Percentiles rank a stretch among this genome's conserved stretches.
phyloP scores from a whole-genome alignment of 176 grass and related monocot genomes.

The Oryza meyeriana region DNA sequence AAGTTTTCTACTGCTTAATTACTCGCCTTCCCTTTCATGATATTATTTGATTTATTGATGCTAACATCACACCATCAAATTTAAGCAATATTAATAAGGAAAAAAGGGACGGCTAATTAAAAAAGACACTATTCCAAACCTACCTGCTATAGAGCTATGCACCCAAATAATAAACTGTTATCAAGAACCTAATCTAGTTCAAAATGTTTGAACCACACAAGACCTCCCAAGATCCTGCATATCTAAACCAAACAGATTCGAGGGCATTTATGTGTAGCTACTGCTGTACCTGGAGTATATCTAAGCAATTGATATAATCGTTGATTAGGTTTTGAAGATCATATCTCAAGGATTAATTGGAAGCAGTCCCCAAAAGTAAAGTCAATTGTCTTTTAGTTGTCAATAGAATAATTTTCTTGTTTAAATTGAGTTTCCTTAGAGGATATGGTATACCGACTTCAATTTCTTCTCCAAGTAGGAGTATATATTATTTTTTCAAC shows the following conservation, averaged over 20 bases:
- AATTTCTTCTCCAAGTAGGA: not conserved
- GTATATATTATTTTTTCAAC: not conserved
- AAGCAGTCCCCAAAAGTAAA: not conserved
- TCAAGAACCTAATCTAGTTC: not conserved
- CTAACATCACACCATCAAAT: not conserved
- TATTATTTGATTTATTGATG: not conserved
- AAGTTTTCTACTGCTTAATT: not conserved
- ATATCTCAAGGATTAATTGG: not conserved
- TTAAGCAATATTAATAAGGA: not conserved
- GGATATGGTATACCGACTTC: not conserved
- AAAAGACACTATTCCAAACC: not conserved
- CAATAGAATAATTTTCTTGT: not conserved
- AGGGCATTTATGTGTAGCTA: not conserved
- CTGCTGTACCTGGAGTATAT: not conserved
- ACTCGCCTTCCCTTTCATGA: constrained; percentile 1
- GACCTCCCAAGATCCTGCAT: not conserved
- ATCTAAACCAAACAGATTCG: not conserved
- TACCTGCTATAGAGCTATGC: not conserved
- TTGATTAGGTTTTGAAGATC: not conserved
- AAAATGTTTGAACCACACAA: not conserved
- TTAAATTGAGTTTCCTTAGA: not conserved
- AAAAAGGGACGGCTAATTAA: not conserved
- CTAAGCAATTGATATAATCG: not conserved
- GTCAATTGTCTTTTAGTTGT: not conserved
- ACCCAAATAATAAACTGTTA: not conserved